Evolutionary conservation across 2,329 filamentous ascomycete genomes (phyloP).

Genomic region (Nigrospora oryzae): DNA sequence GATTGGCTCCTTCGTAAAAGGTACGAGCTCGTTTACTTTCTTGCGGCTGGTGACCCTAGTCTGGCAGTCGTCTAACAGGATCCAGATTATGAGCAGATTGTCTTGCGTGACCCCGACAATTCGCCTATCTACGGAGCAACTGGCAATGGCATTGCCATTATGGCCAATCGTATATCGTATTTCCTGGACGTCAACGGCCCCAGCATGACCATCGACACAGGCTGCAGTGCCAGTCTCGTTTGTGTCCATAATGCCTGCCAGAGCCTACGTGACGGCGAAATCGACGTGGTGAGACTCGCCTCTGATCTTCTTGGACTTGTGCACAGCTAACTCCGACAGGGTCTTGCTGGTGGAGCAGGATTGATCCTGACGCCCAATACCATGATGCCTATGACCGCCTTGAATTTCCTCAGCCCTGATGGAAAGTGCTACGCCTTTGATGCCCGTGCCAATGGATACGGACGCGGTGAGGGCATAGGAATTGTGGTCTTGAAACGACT

Average conservation of each 20-base stretch:
- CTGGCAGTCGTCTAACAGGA: slow-evolving; percentile 2
- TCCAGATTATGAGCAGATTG: slow-evolving; percentile 19
- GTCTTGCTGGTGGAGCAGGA: slow-evolving; percentile 41
- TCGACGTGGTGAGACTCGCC: slow-evolving; percentile 10
- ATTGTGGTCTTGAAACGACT: slow-evolving; percentile 53
- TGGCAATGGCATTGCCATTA: slow-evolving; percentile 22
- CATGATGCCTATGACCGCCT: slow-evolving; percentile 46
- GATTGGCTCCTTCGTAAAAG: slow-evolving; percentile 16
- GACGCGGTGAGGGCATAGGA: slow-evolving; percentile 53
- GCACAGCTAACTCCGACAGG: slow-evolving; percentile 16
- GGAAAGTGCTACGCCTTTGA: slow-evolving; percentile 48
- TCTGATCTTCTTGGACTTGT: background rate
- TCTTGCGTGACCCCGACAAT: slow-evolving; percentile 14
- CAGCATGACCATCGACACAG: slow-evolving; percentile 34
- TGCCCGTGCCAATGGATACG: slow-evolving; percentile 53
- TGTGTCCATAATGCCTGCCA: slow-evolving; percentile 31
- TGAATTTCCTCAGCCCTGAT: slow-evolving; percentile 43
- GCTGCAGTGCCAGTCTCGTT: slow-evolving; percentile 34
- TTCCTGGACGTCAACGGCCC: slow-evolving; percentile 30
- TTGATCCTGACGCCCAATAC: slow-evolving; percentile 46
- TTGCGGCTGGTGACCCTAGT: background rate
- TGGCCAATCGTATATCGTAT: slow-evolving; percentile 31
- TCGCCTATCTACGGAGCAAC: slow-evolving; percentile 21
- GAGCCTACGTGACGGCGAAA: slow-evolving; percentile 23
- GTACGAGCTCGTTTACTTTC: slow-evolving; percentile 2